phyloP scores from a whole-genome alignment of 192 early-diverging fungal species.

The Glomus cerebriforme region DNA sequence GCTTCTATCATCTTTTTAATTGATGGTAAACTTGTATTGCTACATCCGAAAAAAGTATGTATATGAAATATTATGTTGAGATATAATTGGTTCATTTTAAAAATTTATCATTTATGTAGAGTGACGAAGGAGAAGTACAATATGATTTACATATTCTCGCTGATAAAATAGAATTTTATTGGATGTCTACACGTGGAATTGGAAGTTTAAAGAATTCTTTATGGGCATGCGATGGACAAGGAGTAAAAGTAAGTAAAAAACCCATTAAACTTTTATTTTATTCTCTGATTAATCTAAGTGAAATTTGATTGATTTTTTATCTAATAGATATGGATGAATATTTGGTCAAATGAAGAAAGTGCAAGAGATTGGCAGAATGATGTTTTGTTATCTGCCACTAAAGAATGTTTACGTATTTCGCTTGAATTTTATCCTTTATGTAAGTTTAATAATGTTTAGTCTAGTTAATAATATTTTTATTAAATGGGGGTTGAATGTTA shows the following conservation, averaged over 20 bases:
- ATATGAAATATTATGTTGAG: neutral
- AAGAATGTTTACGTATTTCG: constrained; percentile 53
- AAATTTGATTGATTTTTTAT: constrained; percentile 9
- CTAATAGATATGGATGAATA: constrained; percentile 32
- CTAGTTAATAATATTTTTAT: neutral
- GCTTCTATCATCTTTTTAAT: constrained; percentile 67
- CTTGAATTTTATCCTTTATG: constrained; percentile 81
- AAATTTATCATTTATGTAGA: constrained; percentile 14
- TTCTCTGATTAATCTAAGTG: neutral
- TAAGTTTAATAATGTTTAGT: constrained; percentile 37
- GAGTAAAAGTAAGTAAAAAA: constrained; percentile 55
- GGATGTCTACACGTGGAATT: constrained; percentile 62
- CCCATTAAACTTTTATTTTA: neutral
- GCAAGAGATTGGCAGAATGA: constrained; percentile 30
- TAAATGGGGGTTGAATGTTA: too few species aligned
- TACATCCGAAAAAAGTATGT: constrained; percentile 54
- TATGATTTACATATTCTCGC: constrained; percentile 54
- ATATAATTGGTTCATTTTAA: neutral
- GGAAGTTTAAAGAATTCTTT: constrained; percentile 62
- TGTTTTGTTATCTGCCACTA: constrained; percentile 21
- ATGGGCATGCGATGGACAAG: constrained; percentile 70
- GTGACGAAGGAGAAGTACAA: constrained; percentile 46
- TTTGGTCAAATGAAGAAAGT: constrained; percentile 30
- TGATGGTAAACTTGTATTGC: constrained; percentile 65
- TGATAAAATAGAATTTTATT: constrained; percentile 74